Percentiles rank a stretch among this genome's conserved stretches.
Conservation (phyloP, 1,284 basidiomycete genomes). For the Tilletia caries region DNA sequence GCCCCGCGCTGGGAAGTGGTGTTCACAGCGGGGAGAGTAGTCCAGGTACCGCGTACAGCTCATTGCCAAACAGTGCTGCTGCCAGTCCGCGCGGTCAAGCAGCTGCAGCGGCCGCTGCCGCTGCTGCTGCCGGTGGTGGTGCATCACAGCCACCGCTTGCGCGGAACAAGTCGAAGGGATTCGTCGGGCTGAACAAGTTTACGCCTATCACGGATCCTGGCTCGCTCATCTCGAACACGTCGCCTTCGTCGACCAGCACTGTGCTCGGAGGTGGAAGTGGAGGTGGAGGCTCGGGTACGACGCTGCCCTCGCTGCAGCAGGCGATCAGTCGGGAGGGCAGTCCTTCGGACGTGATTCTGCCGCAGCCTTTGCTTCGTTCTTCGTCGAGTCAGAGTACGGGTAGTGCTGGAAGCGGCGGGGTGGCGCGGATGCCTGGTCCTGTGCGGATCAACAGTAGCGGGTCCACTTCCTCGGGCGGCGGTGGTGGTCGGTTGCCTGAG, state of each 20-base stretch:
- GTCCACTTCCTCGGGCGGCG: no score
- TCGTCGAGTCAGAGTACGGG: not conserved
- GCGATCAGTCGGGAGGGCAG: slow-evolving; percentile 1
- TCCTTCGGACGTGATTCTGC: not conserved
- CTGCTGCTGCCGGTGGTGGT: not conserved
- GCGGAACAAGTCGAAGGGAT: not conserved
- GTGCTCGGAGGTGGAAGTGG: no score
- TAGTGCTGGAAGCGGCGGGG: not conserved
- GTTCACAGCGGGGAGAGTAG: not conserved
- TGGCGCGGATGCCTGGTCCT: not conserved
- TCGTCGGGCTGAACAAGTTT: slow-evolving; percentile 1
- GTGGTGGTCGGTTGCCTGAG: no score
- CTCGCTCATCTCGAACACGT: not conserved
- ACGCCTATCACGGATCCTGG: not conserved
- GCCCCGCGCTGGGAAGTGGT: not conserved
- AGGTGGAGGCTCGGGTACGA: not conserved
- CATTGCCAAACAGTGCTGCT: not conserved
- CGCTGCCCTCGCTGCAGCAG: not conserved
- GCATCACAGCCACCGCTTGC: not conserved
- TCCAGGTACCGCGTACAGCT: not conserved
- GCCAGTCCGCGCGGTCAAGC: not conserved
- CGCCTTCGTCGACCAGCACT: not conserved
- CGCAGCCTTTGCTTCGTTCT: not conserved
- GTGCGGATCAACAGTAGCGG: not conserved
- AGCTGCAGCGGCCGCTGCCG: not conserved